Percentiles rank a stretch among this genome's conserved stretches.
Conservation (phyloP, 2,329 filamentous ascomycete genomes). For the Sporothrix protearum region DNA sequence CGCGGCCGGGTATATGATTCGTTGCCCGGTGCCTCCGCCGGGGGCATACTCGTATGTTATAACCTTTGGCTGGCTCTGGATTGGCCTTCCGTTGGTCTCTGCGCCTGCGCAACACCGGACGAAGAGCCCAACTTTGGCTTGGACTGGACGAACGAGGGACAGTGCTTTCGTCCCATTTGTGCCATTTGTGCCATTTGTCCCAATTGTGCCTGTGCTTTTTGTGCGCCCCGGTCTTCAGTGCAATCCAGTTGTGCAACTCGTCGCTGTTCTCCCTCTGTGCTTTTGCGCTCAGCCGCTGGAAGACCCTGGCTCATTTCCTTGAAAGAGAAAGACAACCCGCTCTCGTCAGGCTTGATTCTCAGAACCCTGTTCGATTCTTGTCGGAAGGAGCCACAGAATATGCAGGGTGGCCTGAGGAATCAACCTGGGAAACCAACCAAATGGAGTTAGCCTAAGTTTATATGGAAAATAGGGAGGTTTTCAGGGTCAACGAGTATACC, state of each 20-base stretch:
- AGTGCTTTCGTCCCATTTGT: neutral
- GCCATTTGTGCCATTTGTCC: no score
- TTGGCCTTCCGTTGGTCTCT: neutral
- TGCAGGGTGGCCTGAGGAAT: no score
- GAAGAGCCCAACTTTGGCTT: conserved; percentile 4
- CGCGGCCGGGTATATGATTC: neutral
- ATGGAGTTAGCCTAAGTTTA: no score
- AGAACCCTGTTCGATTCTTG: neutral
- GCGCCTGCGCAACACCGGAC: conserved; percentile 5
- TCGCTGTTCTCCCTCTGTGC: neutral
- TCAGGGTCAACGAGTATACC: no score
- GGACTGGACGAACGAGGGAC: neutral
- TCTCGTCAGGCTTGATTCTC: neutral
- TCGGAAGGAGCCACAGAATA: no score
- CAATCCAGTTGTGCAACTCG: neutral
- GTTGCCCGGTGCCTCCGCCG: neutral
- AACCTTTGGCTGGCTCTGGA: neutral
- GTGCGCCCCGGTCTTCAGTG: neutral
- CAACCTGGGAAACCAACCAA: no score
- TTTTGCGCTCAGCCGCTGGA: conserved; percentile 3
- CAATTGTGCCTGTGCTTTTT: neutral
- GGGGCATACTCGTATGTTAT: no score
- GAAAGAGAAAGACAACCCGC: neutral
- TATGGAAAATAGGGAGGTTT: no score
- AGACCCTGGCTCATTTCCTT: neutral